These are phyloP conservation scores for Neotropicomus parvogracilis DNA, from an alignment of 1,284 basidiomycete species.

Conservation along the genomic window DNA sequence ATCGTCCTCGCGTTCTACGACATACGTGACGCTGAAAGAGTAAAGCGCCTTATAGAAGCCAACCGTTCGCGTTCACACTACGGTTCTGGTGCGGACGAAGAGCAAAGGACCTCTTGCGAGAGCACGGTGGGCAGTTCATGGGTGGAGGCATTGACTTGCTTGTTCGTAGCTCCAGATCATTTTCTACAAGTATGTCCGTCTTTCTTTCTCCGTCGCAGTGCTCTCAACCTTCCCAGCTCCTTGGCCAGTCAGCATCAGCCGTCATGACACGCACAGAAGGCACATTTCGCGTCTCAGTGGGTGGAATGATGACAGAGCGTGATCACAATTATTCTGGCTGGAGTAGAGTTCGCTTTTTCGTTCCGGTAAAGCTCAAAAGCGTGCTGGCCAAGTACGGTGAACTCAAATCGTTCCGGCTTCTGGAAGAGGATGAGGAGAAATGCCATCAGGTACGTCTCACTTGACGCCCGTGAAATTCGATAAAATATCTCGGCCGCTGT, in stretches of 20 bases:
- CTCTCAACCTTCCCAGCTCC: slow-evolving; percentile 33
- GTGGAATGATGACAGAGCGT: slow-evolving; percentile 20
- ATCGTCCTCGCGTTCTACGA: slow-evolving; percentile 64
- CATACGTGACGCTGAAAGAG: slow-evolving; percentile 49
- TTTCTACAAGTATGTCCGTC: slow-evolving; percentile 26
- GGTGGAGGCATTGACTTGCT: slow-evolving; percentile 25
- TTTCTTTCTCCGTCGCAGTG: not conserved
- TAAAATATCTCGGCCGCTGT: slow-evolving; percentile 5
- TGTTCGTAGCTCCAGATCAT: slow-evolving; percentile 33
- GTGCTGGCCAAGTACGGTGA: slow-evolving; percentile 33
- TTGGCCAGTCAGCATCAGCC: slow-evolving; percentile 37
- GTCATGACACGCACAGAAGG: slow-evolving; percentile 42
- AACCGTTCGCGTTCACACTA: slow-evolving; percentile 24
- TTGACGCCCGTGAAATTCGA: slow-evolving; percentile 3
- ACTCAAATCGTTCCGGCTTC: slow-evolving; percentile 28
- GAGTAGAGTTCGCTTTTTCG: slow-evolving; percentile 25
- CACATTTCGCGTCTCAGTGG: slow-evolving; percentile 39
- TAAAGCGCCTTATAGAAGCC: slow-evolving; percentile 40
- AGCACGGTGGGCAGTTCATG: slow-evolving; percentile 17
- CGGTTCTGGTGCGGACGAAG: slow-evolving; percentile 23
- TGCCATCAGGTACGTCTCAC: slow-evolving; percentile 29
- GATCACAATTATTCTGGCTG: slow-evolving; percentile 21
- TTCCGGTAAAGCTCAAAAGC: slow-evolving; percentile 33
- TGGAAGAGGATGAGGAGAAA: slow-evolving; percentile 30
- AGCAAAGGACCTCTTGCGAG: slow-evolving; percentile 22